Percentiles rank a stretch among this genome's conserved stretches.
phyloP scores from a whole-genome alignment of 106 monocot genomes.

The Phalaenopsis aphrodite region DNA sequence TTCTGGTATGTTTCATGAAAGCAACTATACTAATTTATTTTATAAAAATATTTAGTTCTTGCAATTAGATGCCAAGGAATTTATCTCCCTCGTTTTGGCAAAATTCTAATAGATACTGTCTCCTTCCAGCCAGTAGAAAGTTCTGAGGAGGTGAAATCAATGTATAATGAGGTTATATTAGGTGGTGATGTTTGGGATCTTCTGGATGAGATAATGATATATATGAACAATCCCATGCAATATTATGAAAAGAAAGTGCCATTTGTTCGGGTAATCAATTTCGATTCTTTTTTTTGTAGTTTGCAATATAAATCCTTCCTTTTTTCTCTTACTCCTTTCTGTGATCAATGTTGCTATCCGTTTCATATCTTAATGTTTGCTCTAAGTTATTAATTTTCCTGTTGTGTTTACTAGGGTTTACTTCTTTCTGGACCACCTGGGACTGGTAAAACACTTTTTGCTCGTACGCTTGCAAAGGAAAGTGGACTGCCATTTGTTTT shows the following conservation, averaged over 20 bases:
- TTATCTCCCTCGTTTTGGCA: not conserved
- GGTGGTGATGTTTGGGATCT: conserved; percentile 95
- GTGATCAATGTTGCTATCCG: not conserved
- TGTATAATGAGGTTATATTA: conserved; percentile 77
- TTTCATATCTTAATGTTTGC: not conserved
- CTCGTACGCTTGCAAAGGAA: conserved; percentile 77
- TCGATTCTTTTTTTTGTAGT: not conserved
- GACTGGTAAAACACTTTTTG: conserved; percentile 90
- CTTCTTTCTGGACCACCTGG: conserved; percentile 90
- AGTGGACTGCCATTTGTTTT: conserved; percentile 92
- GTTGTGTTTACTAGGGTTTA: conserved; percentile 40
- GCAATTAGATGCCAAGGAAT: not conserved
- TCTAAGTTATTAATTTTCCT: not conserved
- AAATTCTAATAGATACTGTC: not conserved
- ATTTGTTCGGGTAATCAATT: conserved; percentile 67
- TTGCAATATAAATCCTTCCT: not conserved
- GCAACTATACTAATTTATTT: not conserved
- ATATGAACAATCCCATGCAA: conserved; percentile 90
- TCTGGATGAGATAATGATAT: conserved; percentile 87
- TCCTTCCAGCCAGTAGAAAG: conserved; percentile 45
- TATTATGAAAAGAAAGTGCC: conserved; percentile 83
- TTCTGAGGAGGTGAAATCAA: conserved; percentile 46
- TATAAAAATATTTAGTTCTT: not conserved
- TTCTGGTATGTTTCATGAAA: conserved; percentile 44
- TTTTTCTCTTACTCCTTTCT: conserved; percentile 1